Base-by-base conservation (phyloP, 345 rosid species). In the Alliaria petiolata region DNA sequence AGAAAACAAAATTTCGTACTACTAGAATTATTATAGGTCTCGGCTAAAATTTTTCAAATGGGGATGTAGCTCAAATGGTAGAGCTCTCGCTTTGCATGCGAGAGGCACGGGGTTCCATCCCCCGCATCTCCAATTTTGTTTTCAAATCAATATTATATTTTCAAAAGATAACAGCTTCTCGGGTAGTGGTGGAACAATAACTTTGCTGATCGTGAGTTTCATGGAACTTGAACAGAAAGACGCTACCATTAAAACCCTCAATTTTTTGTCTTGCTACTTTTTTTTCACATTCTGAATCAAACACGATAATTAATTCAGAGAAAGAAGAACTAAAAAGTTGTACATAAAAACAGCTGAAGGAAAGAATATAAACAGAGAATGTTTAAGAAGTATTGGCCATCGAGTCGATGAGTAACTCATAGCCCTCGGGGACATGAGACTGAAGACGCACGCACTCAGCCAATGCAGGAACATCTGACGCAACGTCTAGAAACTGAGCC, bases 31-130 rank as follows among this genome's bases (percentile, higher is more conserved):
- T n/a, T n/a, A n/a, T n/a, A n/a, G n/a, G n/a, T n/a, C n/a, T n/a
- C n/a, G n/a, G n/a, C n/a, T n/a, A n/a, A n/a, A n/a, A n/a, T n/a
- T n/a, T n/a, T n/a, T n/a, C n/a, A n/a, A n/a, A n/a, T 1, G 68
- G 72, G 73, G 67, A 75, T 61, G 69, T 76, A 76, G 74, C 76
- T 76, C 95, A 88, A 85, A 84, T 86, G 95, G 95, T n/a, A n/a
- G n/a, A n/a, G n/a, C n/a, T n/a, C n/a, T n/a, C n/a, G n/a, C n/a
- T n/a, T n/a, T n/a, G n/a, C n/a, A n/a, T n/a, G n/a, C n/a, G n/a
- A n/a, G n/a, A n/a, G n/a, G n/a, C 85, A 88, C 85, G 77, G 87
- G 84, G 89, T 85, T 90, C 89, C 92, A 90, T 87, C 47, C 85
- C 88, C 91, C 84, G 92, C 92, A 84, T 87, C 86, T 88, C 92